Evolutionary conservation across 1,284 basidiomycete genomes (phyloP).

Genomic region (Inonotus hispidus): DNA sequence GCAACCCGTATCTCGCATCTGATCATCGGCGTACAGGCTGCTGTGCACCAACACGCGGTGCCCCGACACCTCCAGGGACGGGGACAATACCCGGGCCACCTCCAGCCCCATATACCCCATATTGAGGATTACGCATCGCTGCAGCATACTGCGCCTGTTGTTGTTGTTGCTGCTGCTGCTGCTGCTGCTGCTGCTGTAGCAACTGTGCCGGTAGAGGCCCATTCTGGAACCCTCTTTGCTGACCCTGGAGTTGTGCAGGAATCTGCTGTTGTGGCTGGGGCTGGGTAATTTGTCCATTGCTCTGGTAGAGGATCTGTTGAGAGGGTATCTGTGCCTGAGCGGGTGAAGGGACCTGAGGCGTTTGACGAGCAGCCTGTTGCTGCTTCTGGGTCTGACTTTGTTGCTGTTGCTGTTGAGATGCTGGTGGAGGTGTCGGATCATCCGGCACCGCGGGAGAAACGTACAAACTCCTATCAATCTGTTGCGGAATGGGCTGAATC

Average conservation of each 20-base stretch:
- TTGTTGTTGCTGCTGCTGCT: neutral
- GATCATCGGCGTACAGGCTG: slow-evolving; percentile 9
- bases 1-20: neutral
- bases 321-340: neutral
- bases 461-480: slow-evolving; percentile 91
- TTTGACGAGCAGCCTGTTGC: slow-evolving; percentile 7
- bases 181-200: slow-evolving; percentile 16
- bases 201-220: slow-evolving; percentile 10
- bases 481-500: slow-evolving; percentile 92
- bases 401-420: slow-evolving; percentile 25
- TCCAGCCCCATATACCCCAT: slow-evolving; percentile 7
- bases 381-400: slow-evolving; percentile 19
- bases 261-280: neutral
- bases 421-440: slow-evolving; percentile 35
- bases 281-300: slow-evolving; percentile 13
- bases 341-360: neutral
- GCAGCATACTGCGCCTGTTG: neutral
- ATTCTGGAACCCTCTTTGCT: neutral
- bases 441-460: slow-evolving; percentile 62
- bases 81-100: neutral
- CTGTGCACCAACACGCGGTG: neutral
- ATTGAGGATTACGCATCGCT: slow-evolving; percentile 10
- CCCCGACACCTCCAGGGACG: neutral
- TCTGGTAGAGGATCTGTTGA: slow-evolving; percentile 17
- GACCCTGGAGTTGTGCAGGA: neutral